Evolutionary conservation across 73 alveolate species (phyloP).

Genomic region (Paraurostyla sp.): DNA sequence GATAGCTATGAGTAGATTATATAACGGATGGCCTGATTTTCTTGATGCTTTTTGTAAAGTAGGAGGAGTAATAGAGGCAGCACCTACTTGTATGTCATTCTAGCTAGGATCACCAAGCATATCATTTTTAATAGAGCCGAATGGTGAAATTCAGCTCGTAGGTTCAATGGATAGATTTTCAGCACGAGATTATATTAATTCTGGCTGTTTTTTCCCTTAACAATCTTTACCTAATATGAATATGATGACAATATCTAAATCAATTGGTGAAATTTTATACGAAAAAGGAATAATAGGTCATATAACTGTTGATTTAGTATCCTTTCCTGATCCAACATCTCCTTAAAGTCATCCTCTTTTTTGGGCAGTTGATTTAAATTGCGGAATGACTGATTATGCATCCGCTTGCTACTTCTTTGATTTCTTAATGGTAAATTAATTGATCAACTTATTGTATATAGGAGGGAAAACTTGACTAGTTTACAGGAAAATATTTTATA

Average conservation of each 20-base stretch:
- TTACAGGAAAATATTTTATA: slow-evolving; percentile 82
- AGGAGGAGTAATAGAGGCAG: slow-evolving; percentile 98
- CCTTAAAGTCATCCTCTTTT: slow-evolving; percentile 87
- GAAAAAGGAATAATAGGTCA: slow-evolving; percentile 84
- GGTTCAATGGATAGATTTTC: slow-evolving; percentile 96
- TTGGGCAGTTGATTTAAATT: slow-evolving; percentile 89
- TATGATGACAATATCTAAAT: slow-evolving; percentile 79
- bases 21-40: slow-evolving; percentile 94
- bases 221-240: slow-evolving; percentile 86
- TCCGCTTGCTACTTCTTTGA: slow-evolving; percentile 88
- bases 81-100: slow-evolving; percentile 91
- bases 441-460: background rate
- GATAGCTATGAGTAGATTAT: slow-evolving; percentile 90
- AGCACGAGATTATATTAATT: slow-evolving; percentile 90
- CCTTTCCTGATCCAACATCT: slow-evolving; percentile 87
- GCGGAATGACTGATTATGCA: slow-evolving; percentile 80
- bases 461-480: slow-evolving; percentile 85
- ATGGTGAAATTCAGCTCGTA: slow-evolving; percentile 90
- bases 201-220: slow-evolving; percentile 95
- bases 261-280: slow-evolving; percentile 82
- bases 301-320: slow-evolving; percentile 85
- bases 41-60: slow-evolving; percentile 86
- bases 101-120: slow-evolving; percentile 91
- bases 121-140: slow-evolving; percentile 95
- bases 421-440: slow-evolving; percentile 76